These are phyloP conservation scores for Petrea volubilis DNA, from an alignment of 257 asterid genomes.

Conservation along the genomic window DNA sequence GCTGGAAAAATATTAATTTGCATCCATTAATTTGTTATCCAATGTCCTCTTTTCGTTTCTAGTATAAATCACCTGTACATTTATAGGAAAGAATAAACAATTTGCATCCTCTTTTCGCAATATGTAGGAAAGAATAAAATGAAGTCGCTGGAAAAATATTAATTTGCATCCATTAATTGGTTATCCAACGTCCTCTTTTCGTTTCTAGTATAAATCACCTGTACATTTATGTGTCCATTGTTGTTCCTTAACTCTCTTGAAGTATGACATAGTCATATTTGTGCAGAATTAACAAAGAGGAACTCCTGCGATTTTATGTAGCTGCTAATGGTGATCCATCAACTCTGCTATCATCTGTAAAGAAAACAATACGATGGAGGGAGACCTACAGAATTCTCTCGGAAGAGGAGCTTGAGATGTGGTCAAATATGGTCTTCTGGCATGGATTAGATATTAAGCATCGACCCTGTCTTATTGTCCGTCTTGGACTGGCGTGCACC, in stretches of 20 bases:
- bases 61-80: neutral
- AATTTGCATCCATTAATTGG: constrained; percentile 11
- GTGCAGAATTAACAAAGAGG: constrained; percentile 67
- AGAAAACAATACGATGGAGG: constrained; percentile 90
- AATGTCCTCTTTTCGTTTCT: neutral
- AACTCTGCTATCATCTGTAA: constrained; percentile 62
- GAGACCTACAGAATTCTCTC: constrained; percentile 82
- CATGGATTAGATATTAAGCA: constrained; percentile 76
- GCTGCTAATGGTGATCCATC: constrained; percentile 74
- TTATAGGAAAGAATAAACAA: too few relatives aligned
- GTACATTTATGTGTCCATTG: neutral
- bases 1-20: neutral
- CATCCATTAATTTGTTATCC: constrained; percentile 15
- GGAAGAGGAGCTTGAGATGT: constrained; percentile 75
- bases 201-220: neutral
- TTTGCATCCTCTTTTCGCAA: too few relatives aligned
- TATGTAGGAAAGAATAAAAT: neutral
- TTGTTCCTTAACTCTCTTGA: constrained; percentile 9
- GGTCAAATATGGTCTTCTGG: constrained; percentile 94
- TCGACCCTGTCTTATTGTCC: constrained; percentile 80
- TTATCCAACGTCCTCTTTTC: neutral
- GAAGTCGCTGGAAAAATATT: neutral
- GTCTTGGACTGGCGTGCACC: constrained; percentile 84
- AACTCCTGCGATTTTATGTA: constrained; percentile 69
- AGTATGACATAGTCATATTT: constrained; percentile 40